Evolutionary conservation across 2,329 filamentous ascomycete genomes (phyloP).

Genomic region (Chalara sp.): DNA sequence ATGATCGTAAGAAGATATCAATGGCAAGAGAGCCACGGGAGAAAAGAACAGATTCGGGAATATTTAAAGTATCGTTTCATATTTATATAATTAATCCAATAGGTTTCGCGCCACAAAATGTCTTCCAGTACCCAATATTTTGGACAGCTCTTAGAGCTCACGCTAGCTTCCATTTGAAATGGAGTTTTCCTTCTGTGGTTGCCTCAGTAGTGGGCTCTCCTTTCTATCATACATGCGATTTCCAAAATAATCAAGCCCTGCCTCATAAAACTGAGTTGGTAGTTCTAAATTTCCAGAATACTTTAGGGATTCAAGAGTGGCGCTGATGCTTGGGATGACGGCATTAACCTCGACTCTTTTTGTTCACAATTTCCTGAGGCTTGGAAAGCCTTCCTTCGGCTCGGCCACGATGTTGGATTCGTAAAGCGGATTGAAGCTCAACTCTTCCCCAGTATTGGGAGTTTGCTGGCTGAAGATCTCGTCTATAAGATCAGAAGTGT

Average conservation of each 20-base stretch:
- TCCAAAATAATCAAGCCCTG: constrained; percentile 66
- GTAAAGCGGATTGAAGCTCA: too few species aligned
- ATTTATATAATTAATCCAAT: too few species aligned
- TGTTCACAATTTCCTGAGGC: constrained; percentile 32
- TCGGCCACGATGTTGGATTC: too few species aligned
- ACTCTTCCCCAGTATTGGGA: too few species aligned
- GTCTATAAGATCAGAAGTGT: constrained; percentile 53
- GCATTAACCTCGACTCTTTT: constrained; percentile 48
- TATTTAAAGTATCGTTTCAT: too few species aligned
- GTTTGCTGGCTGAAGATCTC: constrained; percentile 34
- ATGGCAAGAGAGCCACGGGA: too few species aligned
- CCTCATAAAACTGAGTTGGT: constrained; percentile 64
- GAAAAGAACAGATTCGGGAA: too few species aligned
- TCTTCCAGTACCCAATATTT: too few species aligned
- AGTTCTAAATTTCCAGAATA: constrained; percentile 51
- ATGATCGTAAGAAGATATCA: too few species aligned
- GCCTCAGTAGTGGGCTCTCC: constrained; percentile 40
- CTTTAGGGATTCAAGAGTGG: constrained; percentile 62
- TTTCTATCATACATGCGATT: constrained; percentile 58
- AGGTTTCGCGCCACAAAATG: too few species aligned
- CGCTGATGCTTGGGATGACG: constrained; percentile 51
- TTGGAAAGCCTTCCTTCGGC: too few species aligned
- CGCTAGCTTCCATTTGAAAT: not conserved
- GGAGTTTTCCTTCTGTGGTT: constrained; percentile 34
- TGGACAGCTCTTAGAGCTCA: not conserved